Conservation (phyloP, 352 stramenopile species). For the Phytopythium ostracodes region DNA sequence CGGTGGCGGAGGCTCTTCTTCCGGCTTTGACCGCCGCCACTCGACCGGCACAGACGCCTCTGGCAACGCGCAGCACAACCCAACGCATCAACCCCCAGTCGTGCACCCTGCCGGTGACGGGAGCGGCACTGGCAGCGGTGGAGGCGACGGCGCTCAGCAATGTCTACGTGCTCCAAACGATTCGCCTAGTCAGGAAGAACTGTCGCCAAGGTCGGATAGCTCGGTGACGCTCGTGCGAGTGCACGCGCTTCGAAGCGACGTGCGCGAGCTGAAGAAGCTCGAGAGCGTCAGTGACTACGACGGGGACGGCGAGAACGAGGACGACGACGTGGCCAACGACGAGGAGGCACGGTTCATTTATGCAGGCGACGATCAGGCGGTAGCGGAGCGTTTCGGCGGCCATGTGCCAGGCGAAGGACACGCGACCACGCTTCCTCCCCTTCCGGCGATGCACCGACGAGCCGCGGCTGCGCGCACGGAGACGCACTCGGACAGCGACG, state of each 20-base stretch:
- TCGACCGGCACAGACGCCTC: constrained; percentile 14
- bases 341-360: constrained; percentile 27
- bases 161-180: background rate
- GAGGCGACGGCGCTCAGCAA: constrained; percentile 9
- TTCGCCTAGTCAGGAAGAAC: constrained; percentile 14
- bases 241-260: constrained; percentile 69
- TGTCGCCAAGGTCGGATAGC: constrained; percentile 44
- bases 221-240: constrained; percentile 70
- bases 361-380: constrained; percentile 9
- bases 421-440: background rate
- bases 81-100: constrained; percentile 24
- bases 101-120: constrained; percentile 7
- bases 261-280: constrained; percentile 63
- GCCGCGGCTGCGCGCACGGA: background rate
- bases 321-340: constrained; percentile 37
- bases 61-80: constrained; percentile 19
- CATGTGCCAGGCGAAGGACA: constrained; percentile 1
- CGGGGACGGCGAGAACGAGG: constrained; percentile 62
- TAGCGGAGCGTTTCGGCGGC: constrained; percentile 6
- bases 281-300: constrained; percentile 58
- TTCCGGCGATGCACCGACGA: background rate
- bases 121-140: constrained; percentile 13
- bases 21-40: constrained; percentile 13
- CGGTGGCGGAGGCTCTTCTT: constrained; percentile 25
- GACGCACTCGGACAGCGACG: constrained; percentile 73